Evolutionary conservation across 1,139 yeast species (phyloP).

Genomic region (Diutina scorzettiae): DNA sequence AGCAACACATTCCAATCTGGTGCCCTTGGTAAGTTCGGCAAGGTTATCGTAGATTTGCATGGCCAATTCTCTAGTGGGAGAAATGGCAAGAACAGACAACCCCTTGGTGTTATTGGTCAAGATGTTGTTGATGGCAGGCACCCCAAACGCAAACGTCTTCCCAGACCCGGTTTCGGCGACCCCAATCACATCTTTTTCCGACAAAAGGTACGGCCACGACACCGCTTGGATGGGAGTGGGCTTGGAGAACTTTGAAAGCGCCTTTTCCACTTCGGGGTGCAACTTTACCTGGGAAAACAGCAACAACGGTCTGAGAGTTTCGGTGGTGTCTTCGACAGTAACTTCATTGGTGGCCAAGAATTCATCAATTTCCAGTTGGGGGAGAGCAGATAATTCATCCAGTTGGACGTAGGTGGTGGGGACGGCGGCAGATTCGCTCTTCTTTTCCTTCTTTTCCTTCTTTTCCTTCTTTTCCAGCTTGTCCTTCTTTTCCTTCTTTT

Average conservation of each 20-base stretch:
- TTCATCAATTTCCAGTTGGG: slow-evolving; percentile 45
- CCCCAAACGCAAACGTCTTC: slow-evolving; percentile 94
- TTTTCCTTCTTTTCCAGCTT: slow-evolving; percentile 6
- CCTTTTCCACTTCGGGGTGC: slow-evolving; percentile 41
- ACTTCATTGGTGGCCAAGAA: slow-evolving; percentile 68
- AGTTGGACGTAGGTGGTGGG: slow-evolving; percentile 20
- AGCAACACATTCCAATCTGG: slow-evolving; percentile 64
- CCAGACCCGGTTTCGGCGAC: slow-evolving; percentile 99
- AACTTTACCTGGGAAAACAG: slow-evolving; percentile 53
- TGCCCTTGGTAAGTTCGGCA: slow-evolving; percentile 45
- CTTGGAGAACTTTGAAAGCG: slow-evolving; percentile 58
- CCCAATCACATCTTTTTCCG: slow-evolving; percentile 83
- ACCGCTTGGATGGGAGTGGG: slow-evolving; percentile 98
- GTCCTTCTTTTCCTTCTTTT: slow-evolving; percentile 9
- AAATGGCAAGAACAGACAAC: slow-evolving; percentile 68
- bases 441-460: neutral
- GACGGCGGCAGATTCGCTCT: slow-evolving; percentile 4
- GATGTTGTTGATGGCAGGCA: slow-evolving; percentile 83
- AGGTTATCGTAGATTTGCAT: slow-evolving; percentile 86
- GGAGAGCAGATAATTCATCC: slow-evolving; percentile 17
- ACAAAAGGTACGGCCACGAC: slow-evolving; percentile 85
- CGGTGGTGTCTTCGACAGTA: slow-evolving; percentile 59
- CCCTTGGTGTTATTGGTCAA: slow-evolving; percentile 31
- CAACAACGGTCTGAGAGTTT: slow-evolving; percentile 54
- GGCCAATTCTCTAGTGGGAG: slow-evolving; percentile 97